phyloP scores from a whole-genome alignment of 2,329 filamentous ascomycete genomes.

The Fusarium torulosum region DNA sequence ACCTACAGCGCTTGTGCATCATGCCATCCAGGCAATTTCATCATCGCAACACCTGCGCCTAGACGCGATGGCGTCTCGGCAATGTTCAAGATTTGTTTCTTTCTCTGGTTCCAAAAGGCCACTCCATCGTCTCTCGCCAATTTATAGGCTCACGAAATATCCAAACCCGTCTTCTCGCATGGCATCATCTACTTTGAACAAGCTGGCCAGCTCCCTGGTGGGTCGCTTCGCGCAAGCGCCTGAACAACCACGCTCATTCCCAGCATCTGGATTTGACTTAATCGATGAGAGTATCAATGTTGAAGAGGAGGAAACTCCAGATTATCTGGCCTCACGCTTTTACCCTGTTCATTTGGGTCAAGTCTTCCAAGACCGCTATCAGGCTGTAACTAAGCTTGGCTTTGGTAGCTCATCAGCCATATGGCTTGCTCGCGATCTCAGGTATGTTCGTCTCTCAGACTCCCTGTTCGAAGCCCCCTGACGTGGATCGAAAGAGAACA shows the following conservation, averaged over 20 bases:
- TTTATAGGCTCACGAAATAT: not conserved
- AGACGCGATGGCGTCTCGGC: not conserved
- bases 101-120: not conserved
- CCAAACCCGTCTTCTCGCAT: not conserved
- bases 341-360: slow-evolving; percentile 57
- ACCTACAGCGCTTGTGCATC: too few relatives aligned
- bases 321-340: slow-evolving; percentile 53
- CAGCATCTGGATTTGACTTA: not conserved
- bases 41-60: not conserved
- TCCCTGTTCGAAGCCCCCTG: fast-evolving
- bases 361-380: slow-evolving; percentile 53
- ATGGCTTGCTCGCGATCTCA: slow-evolving; percentile 54
- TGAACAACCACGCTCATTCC: slow-evolving; percentile 2
- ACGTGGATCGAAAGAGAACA: slow-evolving; percentile 33
- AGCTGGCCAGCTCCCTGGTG: not conserved
- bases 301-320: slow-evolving; percentile 56
- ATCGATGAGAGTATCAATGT: not conserved
- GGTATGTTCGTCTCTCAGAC: not conserved
- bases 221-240: not conserved
- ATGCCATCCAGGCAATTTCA: not conserved
- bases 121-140: not conserved
- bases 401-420: slow-evolving; percentile 58
- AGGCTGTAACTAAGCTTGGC: slow-evolving; percentile 57
- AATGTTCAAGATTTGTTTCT: not conserved
- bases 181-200: not conserved